phyloP scores from a whole-genome alignment of 306 rosid genomes.

The Begonia peltatifolia region DNA sequence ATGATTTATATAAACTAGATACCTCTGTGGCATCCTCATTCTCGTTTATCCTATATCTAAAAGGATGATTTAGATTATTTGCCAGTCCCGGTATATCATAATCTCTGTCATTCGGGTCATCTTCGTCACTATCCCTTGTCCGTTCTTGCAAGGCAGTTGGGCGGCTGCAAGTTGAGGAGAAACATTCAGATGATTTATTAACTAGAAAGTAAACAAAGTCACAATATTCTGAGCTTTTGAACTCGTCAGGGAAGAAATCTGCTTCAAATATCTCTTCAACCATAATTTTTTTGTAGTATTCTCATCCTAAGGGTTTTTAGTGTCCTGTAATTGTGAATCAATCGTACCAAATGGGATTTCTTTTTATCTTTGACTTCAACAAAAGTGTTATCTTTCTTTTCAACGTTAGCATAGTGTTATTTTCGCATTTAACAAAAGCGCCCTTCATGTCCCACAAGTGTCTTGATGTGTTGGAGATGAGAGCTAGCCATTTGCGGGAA shows the following conservation, averaged over 20 bases:
- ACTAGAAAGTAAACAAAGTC: neutral
- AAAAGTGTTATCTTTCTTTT: too few relatives aligned
- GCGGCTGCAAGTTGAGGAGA: constrained; percentile 41
- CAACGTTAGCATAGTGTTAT: too few relatives aligned
- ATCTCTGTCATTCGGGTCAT: constrained; percentile 84
- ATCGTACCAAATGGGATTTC: too few relatives aligned
- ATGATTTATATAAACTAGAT: neutral
- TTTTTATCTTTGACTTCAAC: too few relatives aligned
- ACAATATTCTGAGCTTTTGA: neutral
- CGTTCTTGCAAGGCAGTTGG: constrained; percentile 95
- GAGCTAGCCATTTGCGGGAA: too few relatives aligned
- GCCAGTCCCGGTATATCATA: constrained; percentile 86
- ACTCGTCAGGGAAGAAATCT: neutral
- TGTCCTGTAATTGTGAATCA: too few relatives aligned
- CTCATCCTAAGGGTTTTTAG: too few relatives aligned
- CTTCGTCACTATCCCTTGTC: constrained; percentile 91
- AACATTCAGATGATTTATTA: constrained; percentile 2
- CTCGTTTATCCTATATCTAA: constrained; percentile 83
- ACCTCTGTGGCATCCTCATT: constrained; percentile 93
- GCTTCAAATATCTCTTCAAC: too few relatives aligned
- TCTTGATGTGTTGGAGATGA: too few relatives aligned
- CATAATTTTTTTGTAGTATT: too few relatives aligned
- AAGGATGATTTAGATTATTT: constrained; percentile 92
- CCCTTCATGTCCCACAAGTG: too few relatives aligned
- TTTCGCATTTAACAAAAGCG: too few relatives aligned